Evolutionary conservation across 2,329 filamentous ascomycete species (phyloP).

Genomic region (Hypoxylon sp.): DNA sequence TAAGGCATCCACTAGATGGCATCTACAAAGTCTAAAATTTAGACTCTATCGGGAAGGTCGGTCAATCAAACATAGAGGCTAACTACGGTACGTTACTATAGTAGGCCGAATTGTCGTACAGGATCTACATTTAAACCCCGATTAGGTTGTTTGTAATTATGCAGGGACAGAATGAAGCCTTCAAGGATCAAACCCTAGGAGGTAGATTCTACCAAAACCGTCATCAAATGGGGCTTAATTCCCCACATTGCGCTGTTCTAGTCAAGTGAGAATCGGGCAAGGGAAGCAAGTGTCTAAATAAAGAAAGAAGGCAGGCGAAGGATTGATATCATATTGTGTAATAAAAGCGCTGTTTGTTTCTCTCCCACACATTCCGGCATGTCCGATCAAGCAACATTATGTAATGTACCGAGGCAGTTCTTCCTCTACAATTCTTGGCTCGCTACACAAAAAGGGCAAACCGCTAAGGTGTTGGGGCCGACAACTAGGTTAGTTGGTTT

Average conservation of each 20-base stretch:
- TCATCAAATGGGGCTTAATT: background rate
- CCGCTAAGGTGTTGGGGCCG: background rate
- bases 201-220: background rate
- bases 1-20: background rate
- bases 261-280: background rate
- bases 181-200: background rate
- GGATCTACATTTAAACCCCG: background rate
- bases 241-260: background rate
- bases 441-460: background rate
- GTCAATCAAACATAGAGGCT: background rate
- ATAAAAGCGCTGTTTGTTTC: slow-evolving; percentile 3
- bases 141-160: background rate
- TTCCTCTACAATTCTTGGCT: background rate
- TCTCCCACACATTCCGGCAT: background rate
- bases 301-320: background rate
- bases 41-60: background rate
- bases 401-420: background rate
- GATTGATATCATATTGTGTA: background rate
- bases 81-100: background rate
- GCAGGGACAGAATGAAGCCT: background rate
- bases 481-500: background rate
- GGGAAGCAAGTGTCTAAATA: background rate
- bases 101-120: background rate
- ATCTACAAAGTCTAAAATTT: background rate
- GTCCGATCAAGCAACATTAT: background rate